Base-by-base conservation (phyloP, 2,329 filamentous ascomycete genomes). In the Monosporascus sp. region DNA sequence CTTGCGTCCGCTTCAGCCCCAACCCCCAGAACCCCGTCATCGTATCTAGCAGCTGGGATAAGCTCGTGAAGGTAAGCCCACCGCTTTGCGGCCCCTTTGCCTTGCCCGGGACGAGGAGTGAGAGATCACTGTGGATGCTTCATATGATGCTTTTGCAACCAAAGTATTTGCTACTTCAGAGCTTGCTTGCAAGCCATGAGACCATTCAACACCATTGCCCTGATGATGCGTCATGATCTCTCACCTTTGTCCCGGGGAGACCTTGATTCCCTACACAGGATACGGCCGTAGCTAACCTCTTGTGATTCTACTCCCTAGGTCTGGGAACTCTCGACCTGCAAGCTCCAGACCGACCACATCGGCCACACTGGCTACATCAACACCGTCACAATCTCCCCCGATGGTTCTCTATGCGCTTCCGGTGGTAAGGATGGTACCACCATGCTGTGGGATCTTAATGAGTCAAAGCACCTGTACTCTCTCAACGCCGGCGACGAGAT, bases 81-180 rank as follows among this genome's bases (percentile, higher is more conserved):
- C 56, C 49, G 48, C 46, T 14, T 22, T 22, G 22, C 9, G 11
- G 2, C 34, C 38, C 17, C 52, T 31, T 52, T 8, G 51, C 37
- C 45, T 41, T 18, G 42, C 52, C 14, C 20, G 18, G 37, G 14
- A 34, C 41, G 54, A 51, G 38, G 25, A 22, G 48, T 45, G 50
- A 53, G 36, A 51, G 42, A 46, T 46, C 51, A 34, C 53, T 56
- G 54, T 62, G 41, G 53, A 36, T 57, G 54, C 62, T 73, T 79
- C 79, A 84, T 74, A 94, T 91, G 93, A 97, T 97, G 93, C 83
- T 88, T 84, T 88, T 83, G 85, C 88, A 84, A 72, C 75, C 77
- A 75, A 73, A 90, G 92, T 97, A 97, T 97, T 97, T 97, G 94
- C 94, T 97, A 97, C 94, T 99, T 97, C 93, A 97, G 94, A 99